Evolutionary conservation across 257 asterid genomes (phyloP).

Genomic region (Ehretia macrophylla): DNA sequence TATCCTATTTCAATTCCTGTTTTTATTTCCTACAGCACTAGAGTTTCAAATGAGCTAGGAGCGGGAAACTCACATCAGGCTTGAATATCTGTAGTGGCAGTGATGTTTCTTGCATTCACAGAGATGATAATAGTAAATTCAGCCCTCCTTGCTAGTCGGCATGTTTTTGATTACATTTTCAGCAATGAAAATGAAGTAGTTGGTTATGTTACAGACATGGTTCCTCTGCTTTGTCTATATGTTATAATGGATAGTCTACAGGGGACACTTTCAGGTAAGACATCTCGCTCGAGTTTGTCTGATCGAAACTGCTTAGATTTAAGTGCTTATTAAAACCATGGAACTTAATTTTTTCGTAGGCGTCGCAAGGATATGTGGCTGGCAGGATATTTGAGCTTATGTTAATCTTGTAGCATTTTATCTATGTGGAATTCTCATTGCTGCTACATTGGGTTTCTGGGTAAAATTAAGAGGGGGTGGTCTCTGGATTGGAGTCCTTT

Average conservation of each 20-base stretch:
- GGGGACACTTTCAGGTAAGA: constrained; percentile 61
- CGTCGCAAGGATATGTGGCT: constrained; percentile 87
- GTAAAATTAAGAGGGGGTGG: too few species aligned
- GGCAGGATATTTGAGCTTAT: constrained; percentile 86
- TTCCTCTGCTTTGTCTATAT: constrained; percentile 68
- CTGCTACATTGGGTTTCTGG: too few species aligned
- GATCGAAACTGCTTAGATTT: background rate
- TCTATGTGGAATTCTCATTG: constrained; percentile 68
- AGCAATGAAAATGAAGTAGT: constrained; percentile 75
- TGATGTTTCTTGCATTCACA: constrained; percentile 43
- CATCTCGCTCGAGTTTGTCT: too few species aligned
- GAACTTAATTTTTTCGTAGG: constrained; percentile 30
- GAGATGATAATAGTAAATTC: constrained; percentile 38
- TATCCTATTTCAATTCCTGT: background rate
- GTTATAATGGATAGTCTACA: constrained; percentile 56
- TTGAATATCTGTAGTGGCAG: constrained; percentile 41
- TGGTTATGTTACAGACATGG: constrained; percentile 52
- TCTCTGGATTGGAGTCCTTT: constrained; percentile 65
- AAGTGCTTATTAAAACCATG: too few species aligned
- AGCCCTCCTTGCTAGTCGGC: constrained; percentile 44
- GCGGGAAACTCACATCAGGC: constrained; percentile 67
- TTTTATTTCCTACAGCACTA: constrained; percentile 45
- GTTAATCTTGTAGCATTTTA: constrained; percentile 75
- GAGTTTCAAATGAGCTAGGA: constrained; percentile 79
- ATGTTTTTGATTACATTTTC: constrained; percentile 69